A percentile compares a stretch with the other conserved stretches of the same genome.
Conservation (phyloP, 306 rosid species). For the Glycyrrhiza uralensis region DNA sequence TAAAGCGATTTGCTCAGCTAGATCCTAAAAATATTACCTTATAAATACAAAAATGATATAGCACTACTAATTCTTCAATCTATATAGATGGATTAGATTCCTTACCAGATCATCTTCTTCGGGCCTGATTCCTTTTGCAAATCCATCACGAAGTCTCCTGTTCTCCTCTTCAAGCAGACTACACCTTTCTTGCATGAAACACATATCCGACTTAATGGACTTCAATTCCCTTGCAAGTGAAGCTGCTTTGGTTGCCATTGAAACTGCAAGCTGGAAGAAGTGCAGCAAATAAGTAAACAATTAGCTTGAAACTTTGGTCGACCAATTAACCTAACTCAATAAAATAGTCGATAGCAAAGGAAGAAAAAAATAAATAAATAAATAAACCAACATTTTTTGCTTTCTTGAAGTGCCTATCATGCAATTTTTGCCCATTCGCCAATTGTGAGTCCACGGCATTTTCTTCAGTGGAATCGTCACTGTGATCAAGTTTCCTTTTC, state of each 20-base stretch:
- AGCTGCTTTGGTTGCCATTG: slow-evolving; percentile 89
- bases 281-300: not conserved
- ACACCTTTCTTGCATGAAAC: slow-evolving; percentile 82
- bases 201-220: slow-evolving; percentile 61
- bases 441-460: slow-evolving; percentile 36
- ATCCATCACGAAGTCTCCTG: slow-evolving; percentile 70
- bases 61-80: too few relatives aligned
- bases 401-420: slow-evolving; percentile 58
- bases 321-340: not conserved
- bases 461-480: slow-evolving; percentile 50
- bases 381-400: slow-evolving; percentile 71
- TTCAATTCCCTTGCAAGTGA: slow-evolving; percentile 78
- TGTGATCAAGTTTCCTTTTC: slow-evolving; percentile 68
- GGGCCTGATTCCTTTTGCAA: slow-evolving; percentile 63
- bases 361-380: not conserved
- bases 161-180: slow-evolving; percentile 85
- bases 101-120: slow-evolving; percentile 94
- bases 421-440: slow-evolving; percentile 32
- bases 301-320: slow-evolving; percentile 3
- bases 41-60: too few relatives aligned
- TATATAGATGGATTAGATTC: not conserved
- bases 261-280: slow-evolving; percentile 59
- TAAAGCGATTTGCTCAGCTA: too few relatives aligned
- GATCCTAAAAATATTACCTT: too few relatives aligned
- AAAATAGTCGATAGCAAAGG: not conserved